Base-by-base conservation (phyloP, 1,284 basidiomycete genomes). In the Anthracocystis panici-leucophaei region DNA sequence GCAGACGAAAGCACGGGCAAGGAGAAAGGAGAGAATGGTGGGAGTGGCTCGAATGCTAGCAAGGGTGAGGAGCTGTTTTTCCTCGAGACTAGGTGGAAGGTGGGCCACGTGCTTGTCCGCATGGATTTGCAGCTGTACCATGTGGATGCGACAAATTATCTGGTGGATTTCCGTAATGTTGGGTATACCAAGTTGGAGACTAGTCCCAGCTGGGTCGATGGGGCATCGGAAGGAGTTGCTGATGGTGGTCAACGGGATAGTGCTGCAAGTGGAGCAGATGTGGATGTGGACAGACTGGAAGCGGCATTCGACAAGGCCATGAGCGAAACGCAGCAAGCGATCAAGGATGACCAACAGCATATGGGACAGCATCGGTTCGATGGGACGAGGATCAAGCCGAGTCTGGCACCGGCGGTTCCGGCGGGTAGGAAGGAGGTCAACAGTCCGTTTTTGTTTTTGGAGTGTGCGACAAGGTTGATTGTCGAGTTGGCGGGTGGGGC, bases 51-150 rank as follows among this genome's bases (percentile, higher is more conserved):
- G 50, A 88, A 88, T 69, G 71, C 75, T 12, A 68, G 48, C 53
- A 86, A 86, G 66, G 86, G 87, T 27, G 88, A 89, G 77, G 87
- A 87, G 20, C 90, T 99, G 42, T 99, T 95, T 87, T 95, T 94
- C 86, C 92, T 98, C 46, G 95, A 99, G 88, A 96, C 95, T 16
- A 87, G 96, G 52, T 94, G 93, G 44, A 88, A 94, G 68, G 92
- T 95, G 52, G 90, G 93, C 1, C 52, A 66, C 20, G 67, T 80
- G 21, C 62, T 80, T 8, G 66, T 83, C 10, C 89, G 96, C 27
- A 97, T 98, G 95, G 97, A 98, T 86, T 89, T 99, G 2, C 95
- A 98, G 81, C 88, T 98, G 48, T 99, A 98, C 86, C 92, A 93
- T 88, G 94, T 98, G 27, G 96, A 99, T 85, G 91, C 92, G 38